These are phyloP conservation scores for Suillus hirtellus DNA, from an alignment of 768 basidiomycete species.

Conservation along the genomic window DNA sequence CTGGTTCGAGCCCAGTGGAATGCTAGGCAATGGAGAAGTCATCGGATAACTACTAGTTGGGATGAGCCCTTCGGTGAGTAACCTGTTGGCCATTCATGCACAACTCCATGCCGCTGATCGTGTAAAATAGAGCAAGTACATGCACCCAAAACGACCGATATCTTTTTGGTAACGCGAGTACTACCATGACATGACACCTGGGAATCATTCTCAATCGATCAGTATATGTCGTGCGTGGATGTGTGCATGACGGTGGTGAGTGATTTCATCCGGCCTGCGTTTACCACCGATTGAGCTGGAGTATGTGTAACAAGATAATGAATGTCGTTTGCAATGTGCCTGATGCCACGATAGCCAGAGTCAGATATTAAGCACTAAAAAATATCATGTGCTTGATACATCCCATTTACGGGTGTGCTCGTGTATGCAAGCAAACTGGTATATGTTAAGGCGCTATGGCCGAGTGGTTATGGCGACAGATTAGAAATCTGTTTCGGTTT, in stretches of 20 bases:
- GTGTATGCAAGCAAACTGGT: too few relatives aligned
- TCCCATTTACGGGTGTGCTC: too few relatives aligned
- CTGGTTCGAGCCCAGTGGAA: too few relatives aligned
- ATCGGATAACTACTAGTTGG: too few relatives aligned
- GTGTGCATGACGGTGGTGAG: not conserved
- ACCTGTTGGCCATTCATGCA: too few relatives aligned
- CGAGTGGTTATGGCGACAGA: constrained; percentile 82
- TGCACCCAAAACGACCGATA: constrained; percentile 12
- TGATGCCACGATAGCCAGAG: not conserved
- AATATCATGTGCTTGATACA: too few relatives aligned
- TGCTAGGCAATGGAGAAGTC: too few relatives aligned
- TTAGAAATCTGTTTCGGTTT: constrained; percentile 75
- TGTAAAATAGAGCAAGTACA: constrained; percentile 18
- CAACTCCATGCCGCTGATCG: not conserved
- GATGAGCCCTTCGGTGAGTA: too few relatives aligned
- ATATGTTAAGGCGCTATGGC: constrained; percentile 59
- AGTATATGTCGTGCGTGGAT: not conserved
- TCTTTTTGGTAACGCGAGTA: not conserved
- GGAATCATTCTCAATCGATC: not conserved
- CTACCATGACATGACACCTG: not conserved
- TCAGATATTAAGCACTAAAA: too few relatives aligned
- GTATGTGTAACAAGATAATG: not conserved
- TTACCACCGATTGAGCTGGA: not conserved
- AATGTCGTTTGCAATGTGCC: not conserved
- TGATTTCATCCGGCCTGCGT: not conserved